phyloP scores from a whole-genome alignment of 805 yeast genomes.

The Tetrapisispora taiwanensis region DNA sequence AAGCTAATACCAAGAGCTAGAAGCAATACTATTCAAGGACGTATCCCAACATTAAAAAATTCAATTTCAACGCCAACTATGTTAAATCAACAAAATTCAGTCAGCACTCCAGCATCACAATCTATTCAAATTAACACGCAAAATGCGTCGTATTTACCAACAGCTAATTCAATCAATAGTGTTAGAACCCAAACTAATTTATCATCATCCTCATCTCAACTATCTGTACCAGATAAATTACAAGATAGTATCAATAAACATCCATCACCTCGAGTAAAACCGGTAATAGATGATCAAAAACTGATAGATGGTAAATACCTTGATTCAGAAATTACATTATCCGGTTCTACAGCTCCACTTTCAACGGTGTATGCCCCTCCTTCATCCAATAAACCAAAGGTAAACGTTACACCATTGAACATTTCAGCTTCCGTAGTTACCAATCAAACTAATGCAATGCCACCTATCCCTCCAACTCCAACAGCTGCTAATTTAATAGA shows the following conservation, averaged over 20 bases:
- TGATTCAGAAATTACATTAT: background rate
- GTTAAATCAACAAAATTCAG: background rate
- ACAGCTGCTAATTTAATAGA: background rate
- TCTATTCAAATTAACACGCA: slow-evolving; percentile 7
- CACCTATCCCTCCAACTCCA: slow-evolving; percentile 6
- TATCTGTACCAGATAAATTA: background rate
- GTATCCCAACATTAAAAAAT: background rate
- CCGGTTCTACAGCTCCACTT: background rate
- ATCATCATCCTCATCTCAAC: background rate
- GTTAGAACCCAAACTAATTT: background rate
- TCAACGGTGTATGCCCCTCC: background rate
- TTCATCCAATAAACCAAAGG: background rate
- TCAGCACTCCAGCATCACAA: slow-evolving; percentile 3
- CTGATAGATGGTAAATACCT: background rate
- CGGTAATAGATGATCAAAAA: background rate
- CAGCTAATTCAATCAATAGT: background rate
- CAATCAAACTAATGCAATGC: background rate
- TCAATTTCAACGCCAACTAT: background rate
- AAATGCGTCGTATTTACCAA: background rate
- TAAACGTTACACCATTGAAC: background rate
- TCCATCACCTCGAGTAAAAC: background rate
- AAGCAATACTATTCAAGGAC: slow-evolving; percentile 20
- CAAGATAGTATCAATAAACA: background rate
- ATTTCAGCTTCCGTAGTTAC: background rate
- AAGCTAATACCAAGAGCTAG: slow-evolving; percentile 16